Evolutionary conservation across 2,329 filamentous ascomycete genomes (phyloP), one percentile per base, ranked within the genome.

Genomic region (Davidsoniella eucalypti): DNA sequence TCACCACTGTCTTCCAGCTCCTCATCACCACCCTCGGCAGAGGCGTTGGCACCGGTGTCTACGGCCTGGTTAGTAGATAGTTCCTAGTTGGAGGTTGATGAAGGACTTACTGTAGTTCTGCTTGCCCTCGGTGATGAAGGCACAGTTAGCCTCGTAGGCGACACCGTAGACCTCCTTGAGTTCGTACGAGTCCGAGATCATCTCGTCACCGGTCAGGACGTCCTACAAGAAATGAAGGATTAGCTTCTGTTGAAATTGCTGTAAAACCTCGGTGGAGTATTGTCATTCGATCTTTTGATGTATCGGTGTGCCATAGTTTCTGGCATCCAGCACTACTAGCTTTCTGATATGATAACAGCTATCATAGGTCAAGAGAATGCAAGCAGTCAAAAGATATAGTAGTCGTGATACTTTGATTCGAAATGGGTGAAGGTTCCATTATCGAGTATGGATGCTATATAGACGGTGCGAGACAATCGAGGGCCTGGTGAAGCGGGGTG

Each of bases 11-110:
- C 87, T 46, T 94, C 88, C 59, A 80, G 59, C 57, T 66, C 82
- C 60, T 88, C 86, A 0, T 81, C 84, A 51, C 72, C 84, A 65
- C 84, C 90, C 73, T 96, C 92, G 55, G 92, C 88, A 60, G 90
- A 96, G 60, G 92, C 85, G 70, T 98, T 98, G 74, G 88, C 92
- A 67, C 92, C 92, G 61, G 76, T 92, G 67, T 92, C 84, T 87
- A 52, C 29, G 51, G 37, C 42, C 41, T 38, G 9, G 16, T 17
- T 17, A 29, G 36, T 25, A 50, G 44, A 39, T 23, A 26, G 10
- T 23, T 18, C 36, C 39, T 43, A 29, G 16, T 33, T n/a, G 41
- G 8, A 33, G 7, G 36, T 26, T 6, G 7, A 14, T 40, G n/a
- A 33, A 44, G 36, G 47, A 76, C 80, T 58, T 66, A 87, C 84